A percentile compares a stretch with the other conserved stretches of the same genome.
phyloP scores from a whole-genome alignment of 2,329 filamentous ascomycete species.

The Aspergillus tanneri region DNA sequence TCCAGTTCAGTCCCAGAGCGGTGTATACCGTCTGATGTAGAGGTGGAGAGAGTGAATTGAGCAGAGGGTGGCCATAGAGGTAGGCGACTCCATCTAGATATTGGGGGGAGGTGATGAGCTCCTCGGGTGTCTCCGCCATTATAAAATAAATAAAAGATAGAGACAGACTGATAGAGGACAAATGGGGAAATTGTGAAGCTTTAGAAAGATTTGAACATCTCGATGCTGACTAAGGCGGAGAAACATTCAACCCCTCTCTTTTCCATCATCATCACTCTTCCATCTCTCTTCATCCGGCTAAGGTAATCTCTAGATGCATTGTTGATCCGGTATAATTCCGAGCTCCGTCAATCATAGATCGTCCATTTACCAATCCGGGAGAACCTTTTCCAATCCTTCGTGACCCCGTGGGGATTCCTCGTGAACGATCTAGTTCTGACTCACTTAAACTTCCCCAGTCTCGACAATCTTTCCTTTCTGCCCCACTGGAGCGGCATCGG shows the following conservation, averaged over 20 bases:
- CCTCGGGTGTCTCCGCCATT: too few species aligned
- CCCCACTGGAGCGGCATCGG: too few species aligned
- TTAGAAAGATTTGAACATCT: background rate
- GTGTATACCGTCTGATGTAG: slow-evolving; percentile 57
- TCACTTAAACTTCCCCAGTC: too few species aligned
- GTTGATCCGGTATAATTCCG: too few species aligned
- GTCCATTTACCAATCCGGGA: too few species aligned
- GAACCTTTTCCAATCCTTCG: too few species aligned
- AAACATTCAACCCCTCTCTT: slow-evolving; percentile 12
- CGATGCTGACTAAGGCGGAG: slow-evolving; percentile 11
- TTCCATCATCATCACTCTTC: slow-evolving; percentile 2
- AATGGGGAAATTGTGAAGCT: background rate
- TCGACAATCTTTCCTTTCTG: too few species aligned
- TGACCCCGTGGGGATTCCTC: too few species aligned
- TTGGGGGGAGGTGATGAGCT: slow-evolving; percentile 31
- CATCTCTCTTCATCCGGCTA: slow-evolving; percentile 16
- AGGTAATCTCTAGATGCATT: too few species aligned
- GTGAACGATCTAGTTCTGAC: too few species aligned
- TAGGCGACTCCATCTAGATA: slow-evolving; percentile 53
- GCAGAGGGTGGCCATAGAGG: slow-evolving; percentile 57
- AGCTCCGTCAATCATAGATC: too few species aligned
- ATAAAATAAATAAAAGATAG: too few species aligned
- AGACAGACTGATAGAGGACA: background rate
- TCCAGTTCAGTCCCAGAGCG: slow-evolving; percentile 52
- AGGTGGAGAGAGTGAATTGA: slow-evolving; percentile 57